phyloP scores from a whole-genome alignment of 805 yeast species.

The Trichomonascus vanleenenianus region DNA sequence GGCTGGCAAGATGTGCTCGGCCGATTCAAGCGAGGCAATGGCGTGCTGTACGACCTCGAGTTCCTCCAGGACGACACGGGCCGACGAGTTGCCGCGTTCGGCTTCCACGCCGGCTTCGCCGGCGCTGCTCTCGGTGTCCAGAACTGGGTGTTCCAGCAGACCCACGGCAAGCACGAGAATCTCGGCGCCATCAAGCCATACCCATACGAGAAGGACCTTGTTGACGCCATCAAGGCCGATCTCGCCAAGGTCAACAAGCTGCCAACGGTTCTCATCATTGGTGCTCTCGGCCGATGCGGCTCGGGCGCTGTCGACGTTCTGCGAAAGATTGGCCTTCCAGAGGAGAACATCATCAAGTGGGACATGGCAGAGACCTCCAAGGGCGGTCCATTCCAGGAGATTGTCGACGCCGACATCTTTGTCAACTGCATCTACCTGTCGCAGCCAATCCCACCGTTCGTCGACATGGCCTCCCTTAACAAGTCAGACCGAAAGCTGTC shows the following conservation, averaged over 20 bases:
- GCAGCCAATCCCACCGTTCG: slow-evolving; percentile 87
- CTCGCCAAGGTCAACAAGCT: slow-evolving; percentile 42
- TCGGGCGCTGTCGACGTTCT: slow-evolving; percentile 89
- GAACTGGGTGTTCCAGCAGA: slow-evolving; percentile 91
- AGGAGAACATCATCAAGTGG: slow-evolving; percentile 79
- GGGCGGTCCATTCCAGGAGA: slow-evolving; percentile 97
- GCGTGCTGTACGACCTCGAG: slow-evolving; percentile 87
- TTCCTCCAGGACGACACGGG: slow-evolving; percentile 91
- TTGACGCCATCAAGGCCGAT: slow-evolving; percentile 40
- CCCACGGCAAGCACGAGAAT: slow-evolving; percentile 54
- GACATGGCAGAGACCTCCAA: slow-evolving; percentile 93
- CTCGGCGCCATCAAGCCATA: slow-evolving; percentile 78
- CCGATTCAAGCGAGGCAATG: slow-evolving; percentile 88
- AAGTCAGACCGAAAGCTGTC: slow-evolving; percentile 63
- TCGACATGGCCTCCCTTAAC: slow-evolving; percentile 62
- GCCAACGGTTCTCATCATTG: slow-evolving; percentile 84
- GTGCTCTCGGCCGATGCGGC: slow-evolving; percentile 98
- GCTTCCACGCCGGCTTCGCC: slow-evolving; percentile 99
- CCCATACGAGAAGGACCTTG: slow-evolving; percentile 67
- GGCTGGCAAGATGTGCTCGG: slow-evolving; percentile 92
- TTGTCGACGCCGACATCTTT: slow-evolving; percentile 78
- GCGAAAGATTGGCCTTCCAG: slow-evolving; percentile 81
- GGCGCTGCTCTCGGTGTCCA: slow-evolving; percentile 96
- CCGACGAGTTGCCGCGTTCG: slow-evolving; percentile 98
- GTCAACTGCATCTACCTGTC: slow-evolving; percentile 95